Conservation (phyloP, 225 moss, liverwort and hornwort genomes). For the Pseudisothecium myosuroides region DNA sequence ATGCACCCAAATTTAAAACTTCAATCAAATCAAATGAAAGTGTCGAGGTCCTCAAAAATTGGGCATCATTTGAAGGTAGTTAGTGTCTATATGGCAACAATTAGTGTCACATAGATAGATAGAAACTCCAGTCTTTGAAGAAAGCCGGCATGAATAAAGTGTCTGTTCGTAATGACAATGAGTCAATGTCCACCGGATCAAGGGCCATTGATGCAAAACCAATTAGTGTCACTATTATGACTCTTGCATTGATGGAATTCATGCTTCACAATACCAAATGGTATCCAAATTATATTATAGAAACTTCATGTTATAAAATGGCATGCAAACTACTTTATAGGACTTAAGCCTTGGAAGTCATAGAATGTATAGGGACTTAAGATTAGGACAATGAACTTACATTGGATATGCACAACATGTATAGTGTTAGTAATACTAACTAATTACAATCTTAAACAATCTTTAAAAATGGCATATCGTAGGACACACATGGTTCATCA, state of each 20-base stretch:
- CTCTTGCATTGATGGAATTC: not conserved
- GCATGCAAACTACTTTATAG: too few species aligned
- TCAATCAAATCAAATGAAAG: not conserved
- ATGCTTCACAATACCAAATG: not conserved
- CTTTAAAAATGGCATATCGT: rapidly evolving
- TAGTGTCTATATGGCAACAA: not conserved
- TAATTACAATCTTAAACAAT: not conserved
- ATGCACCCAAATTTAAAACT: not conserved
- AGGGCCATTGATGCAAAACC: too few species aligned
- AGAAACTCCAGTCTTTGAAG: too few species aligned
- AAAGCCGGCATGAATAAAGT: too few species aligned
- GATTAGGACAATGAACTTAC: not conserved
- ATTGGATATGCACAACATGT: rapidly evolving
- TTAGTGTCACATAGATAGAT: not conserved
- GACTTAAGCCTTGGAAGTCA: too few species aligned
- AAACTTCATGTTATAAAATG: not conserved
- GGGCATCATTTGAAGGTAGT: not conserved
- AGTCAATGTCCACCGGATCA: too few species aligned
- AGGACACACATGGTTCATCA: too few species aligned
- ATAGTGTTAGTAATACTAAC: not conserved
- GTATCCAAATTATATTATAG: too few species aligned
- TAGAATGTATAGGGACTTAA: not conserved
- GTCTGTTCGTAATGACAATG: too few species aligned
- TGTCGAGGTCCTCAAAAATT: not conserved
- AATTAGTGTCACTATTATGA: not conserved